Evolutionary conservation across 2,329 filamentous ascomycete genomes (phyloP), one percentile per base, ranked within the genome.

Genomic region (Ophiostoma fasciatum): DNA sequence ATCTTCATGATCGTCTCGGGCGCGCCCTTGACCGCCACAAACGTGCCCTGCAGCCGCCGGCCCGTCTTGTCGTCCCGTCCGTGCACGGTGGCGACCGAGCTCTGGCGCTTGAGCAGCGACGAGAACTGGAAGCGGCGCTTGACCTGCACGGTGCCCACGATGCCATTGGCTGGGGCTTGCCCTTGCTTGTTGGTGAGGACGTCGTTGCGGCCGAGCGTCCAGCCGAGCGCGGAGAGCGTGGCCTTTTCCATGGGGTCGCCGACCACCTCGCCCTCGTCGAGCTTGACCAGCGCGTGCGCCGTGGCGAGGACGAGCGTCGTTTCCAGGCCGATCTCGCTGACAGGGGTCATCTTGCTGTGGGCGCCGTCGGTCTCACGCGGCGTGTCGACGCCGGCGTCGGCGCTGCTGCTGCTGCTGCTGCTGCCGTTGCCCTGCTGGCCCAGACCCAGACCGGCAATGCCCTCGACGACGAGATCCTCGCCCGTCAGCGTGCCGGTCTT

Each of bases 241-340:
- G 90, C 90, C 60, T 96, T 96, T 54, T 98, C 90, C 90, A 98
- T 98, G 3, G 90, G 90, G 52, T 98, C 90, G 50, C 90, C 90
- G 30, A 98, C 90, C 47, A 96, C 80, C 11, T 98, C 90, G 15
- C 90, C 90, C 55, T 98, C 90, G 46, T 98, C 90, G 13, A 98
- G 70, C 54, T 88, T 94, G 33, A 98, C 92, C 20, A 98, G 66
- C 28, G 90, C 90, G 54, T 98, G 90, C 3, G 90, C 90, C 11
- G 87, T 93, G 28, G 90, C 88, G 36, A 98, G 74, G 36, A 96
- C 90, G 38, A 98, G 66, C 8, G 87, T 92, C 0, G 90, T 96
- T 48, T 93, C 78, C 30, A 87, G 65, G 26, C 74, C 74, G 45
- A 79, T 73, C 18, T 81, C 63, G 30, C 69, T 66, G 26, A 93